Conservation (phyloP, 1,139 yeast genomes). For the Yarrowia galli region DNA sequence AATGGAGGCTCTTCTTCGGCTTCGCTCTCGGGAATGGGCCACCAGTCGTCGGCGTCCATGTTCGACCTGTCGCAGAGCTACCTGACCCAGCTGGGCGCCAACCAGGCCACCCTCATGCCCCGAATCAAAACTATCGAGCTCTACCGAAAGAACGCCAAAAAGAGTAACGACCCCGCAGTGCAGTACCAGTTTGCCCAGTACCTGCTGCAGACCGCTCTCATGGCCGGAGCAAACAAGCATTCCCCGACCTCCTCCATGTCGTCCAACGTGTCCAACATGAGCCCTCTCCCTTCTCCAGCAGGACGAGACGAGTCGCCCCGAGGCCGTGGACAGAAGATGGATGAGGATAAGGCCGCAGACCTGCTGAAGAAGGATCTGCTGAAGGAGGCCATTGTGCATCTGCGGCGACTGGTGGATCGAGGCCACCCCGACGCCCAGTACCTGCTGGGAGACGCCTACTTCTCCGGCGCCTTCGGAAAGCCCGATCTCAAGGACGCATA, state of each 20-base stretch:
- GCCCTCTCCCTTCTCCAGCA: slow-evolving; percentile 37
- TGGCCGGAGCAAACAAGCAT: slow-evolving; percentile 43
- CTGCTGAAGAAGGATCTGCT: slow-evolving; percentile 55
- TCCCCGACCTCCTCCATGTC: slow-evolving; percentile 16
- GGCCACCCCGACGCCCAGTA: slow-evolving; percentile 93
- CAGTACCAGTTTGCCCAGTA: slow-evolving; percentile 92
- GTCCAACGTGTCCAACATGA: slow-evolving; percentile 26
- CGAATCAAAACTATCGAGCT: slow-evolving; percentile 85
- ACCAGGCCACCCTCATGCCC: slow-evolving; percentile 61
- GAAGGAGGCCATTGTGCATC: slow-evolving; percentile 76
- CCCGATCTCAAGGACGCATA: slow-evolving; percentile 83
- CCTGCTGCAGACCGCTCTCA: slow-evolving; percentile 82
- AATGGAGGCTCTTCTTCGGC: slow-evolving; percentile 15
- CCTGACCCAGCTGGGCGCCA: slow-evolving; percentile 49
- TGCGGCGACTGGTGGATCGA: slow-evolving; percentile 75
- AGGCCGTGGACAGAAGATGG: slow-evolving; percentile 23
- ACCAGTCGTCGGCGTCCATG: slow-evolving; percentile 46
- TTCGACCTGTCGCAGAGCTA: slow-evolving; percentile 49
- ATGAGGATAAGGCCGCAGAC: slow-evolving; percentile 47
- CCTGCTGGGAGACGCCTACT: slow-evolving; percentile 83
- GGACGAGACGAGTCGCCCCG: slow-evolving; percentile 13
- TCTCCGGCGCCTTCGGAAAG: slow-evolving; percentile 85
- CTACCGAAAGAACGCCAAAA: slow-evolving; percentile 84
- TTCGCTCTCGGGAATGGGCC: slow-evolving; percentile 24
- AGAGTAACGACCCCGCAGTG: slow-evolving; percentile 82